Percentiles rank a stretch among this genome's conserved stretches.
These are phyloP conservation scores for Yarrowia sp. DNA, from an alignment of 805 yeast genomes.

Conservation along the genomic window DNA sequence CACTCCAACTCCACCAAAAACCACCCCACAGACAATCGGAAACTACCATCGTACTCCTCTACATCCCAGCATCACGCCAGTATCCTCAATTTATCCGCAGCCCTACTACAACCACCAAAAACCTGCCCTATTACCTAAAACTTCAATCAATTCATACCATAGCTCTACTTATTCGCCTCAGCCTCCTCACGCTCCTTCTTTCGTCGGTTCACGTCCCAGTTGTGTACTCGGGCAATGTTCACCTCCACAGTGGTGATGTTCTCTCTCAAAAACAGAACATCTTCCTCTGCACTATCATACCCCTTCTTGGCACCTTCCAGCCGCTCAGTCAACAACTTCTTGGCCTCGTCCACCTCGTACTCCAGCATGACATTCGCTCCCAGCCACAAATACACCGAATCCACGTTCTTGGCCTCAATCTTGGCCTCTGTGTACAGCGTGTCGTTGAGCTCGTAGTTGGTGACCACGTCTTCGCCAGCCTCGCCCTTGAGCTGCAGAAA, in stretches of 20 bases:
- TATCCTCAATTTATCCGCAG: no score
- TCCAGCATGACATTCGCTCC: conserved; percentile 98
- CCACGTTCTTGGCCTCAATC: conserved; percentile 58
- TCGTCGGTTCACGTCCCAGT: conserved; percentile 52
- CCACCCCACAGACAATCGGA: no score
- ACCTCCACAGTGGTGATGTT: conserved; percentile 98
- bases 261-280: conserved; percentile 80
- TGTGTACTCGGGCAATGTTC: conserved; percentile 78
- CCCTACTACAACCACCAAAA: no score
- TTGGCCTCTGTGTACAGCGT: conserved; percentile 87
- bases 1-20: no score
- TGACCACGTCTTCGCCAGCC: conserved; percentile 57
- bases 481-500: conserved; percentile 60
- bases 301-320: conserved; percentile 67
- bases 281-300: conserved; percentile 73
- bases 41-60: no score
- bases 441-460: conserved; percentile 92
- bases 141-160: background rate
- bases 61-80: no score
- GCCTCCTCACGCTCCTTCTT: conserved; percentile 42
- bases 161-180: conserved; percentile 6
- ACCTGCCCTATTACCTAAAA: background rate
- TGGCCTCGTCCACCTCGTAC: conserved; percentile 89
- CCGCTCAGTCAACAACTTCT: conserved; percentile 67
- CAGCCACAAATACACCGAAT: conserved; percentile 87